Evolutionary conservation across 345 rosid species (phyloP), one percentile per base, ranked within the genome.

Genomic region (Angophora floribunda): DNA sequence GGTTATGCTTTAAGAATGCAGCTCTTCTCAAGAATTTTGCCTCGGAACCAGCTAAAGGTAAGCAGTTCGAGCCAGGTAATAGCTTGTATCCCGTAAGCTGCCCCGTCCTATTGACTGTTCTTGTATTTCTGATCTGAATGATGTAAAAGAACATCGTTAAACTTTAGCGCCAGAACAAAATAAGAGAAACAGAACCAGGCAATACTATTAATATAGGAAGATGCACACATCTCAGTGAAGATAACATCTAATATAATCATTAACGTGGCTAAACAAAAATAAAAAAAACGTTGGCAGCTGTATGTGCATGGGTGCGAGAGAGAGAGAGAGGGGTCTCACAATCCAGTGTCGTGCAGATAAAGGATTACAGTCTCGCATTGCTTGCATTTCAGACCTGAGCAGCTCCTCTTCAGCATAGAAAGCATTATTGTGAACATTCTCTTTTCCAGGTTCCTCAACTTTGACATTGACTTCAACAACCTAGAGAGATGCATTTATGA

Each of bases 341-440:
- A 96, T 94, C 98, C 98, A 96, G 87, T 96, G 98, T 88, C 98
- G 95, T 17, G 98, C 96, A 28, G 93, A 87, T 84, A 91, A 87
- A 26, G 98, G 94, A 89, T 95, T 92, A 89, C 98, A 96, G 52
- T 92, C 97, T 80, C 98, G 91, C 95, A 92, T 96, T 80, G 97
- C 97, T 88, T 93, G 90, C 89, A 90, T 88, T 89, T 96, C 98
- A 7, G 98, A 94, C 85, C 88, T 89, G 49, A 96, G 93, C 49
- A 94, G 90, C 67, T 90, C 92, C 91, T 95, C 98, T 88, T 96
- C 94, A 28, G 97, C 96, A 87, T 91, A 96, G 90, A 96, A 96
- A 79, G 97, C 98, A 90, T 96, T 96, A 30, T 95, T 95, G 86
- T 95, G 98, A 87, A 95, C 92, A 88, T 96, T 96, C 24, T 91